Percentiles rank a stretch among this genome's conserved stretches.
These are phyloP conservation scores for Colletotrichum sojae DNA, from an alignment of 2,329 filamentous ascomycete species.

Conservation along the genomic window DNA sequence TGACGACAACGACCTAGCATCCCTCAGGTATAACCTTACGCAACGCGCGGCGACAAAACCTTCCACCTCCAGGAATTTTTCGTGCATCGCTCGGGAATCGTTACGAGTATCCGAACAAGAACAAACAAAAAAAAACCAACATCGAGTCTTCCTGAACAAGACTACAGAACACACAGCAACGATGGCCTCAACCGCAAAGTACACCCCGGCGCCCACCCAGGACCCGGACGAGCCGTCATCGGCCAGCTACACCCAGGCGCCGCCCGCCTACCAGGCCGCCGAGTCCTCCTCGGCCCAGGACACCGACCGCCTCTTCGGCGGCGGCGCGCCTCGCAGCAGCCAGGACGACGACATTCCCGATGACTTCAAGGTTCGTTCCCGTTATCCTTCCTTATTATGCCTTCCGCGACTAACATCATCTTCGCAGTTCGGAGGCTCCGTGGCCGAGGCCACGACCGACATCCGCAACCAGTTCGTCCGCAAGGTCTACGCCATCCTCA, in stretches of 20 bases:
- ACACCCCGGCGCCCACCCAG: conserved; percentile 85
- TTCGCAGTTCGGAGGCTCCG: conserved; percentile 86
- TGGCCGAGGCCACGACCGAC: conserved; percentile 93
- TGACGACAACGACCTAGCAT: conserved; percentile 35
- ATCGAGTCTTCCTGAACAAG: not conserved
- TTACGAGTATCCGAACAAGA: not conserved
- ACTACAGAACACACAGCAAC: conserved; percentile 9
- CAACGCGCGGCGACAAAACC: not conserved
- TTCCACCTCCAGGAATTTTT: not conserved
- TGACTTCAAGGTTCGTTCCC: conserved; percentile 85
- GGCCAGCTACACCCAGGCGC: conserved; percentile 77
- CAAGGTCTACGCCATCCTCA: conserved; percentile 98
- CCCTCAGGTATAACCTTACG: not conserved
- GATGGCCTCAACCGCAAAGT: conserved; percentile 86
- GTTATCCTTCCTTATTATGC: not conserved
- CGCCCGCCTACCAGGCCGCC: conserved; percentile 80
- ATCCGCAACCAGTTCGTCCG: conserved; percentile 97
- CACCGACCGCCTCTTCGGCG: conserved; percentile 71
- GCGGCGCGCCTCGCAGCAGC: conserved; percentile 80
- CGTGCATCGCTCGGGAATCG: not conserved
- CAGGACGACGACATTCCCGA: conserved; percentile 90
- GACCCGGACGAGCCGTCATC: conserved; percentile 82
- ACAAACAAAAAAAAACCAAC: not conserved
- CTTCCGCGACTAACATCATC: conserved; percentile 18
- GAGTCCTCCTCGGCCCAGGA: conserved; percentile 64